phyloP scores from a whole-genome alignment of 305 asterid species.

The Fraxinus xanthoxyloides region DNA sequence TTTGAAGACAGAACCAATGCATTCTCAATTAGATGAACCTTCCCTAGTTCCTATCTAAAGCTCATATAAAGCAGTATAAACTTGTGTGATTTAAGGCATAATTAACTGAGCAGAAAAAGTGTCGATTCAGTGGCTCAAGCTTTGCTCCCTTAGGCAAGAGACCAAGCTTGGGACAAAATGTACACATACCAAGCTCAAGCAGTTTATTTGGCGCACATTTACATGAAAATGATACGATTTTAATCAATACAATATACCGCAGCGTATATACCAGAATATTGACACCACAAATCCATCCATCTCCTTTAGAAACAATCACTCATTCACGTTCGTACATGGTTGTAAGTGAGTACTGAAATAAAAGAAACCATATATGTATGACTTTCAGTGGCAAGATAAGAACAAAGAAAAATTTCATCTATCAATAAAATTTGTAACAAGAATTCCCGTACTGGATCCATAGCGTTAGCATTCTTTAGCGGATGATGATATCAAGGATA shows the following conservation, averaged over 20 bases:
- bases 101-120: conserved; percentile 48
- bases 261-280: neutral
- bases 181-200: conserved; percentile 29
- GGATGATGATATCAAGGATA: neutral
- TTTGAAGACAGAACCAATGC: conserved; percentile 24
- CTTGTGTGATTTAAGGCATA: conserved; percentile 24
- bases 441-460: neutral
- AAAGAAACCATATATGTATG: neutral
- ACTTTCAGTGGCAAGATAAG: neutral
- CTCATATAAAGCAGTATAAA: conserved; percentile 29
- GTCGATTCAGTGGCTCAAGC: conserved; percentile 35
- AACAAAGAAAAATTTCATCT: neutral
- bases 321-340: neutral
- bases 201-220: conserved; percentile 5
- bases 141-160: conserved; percentile 38
- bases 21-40: conserved; percentile 28
- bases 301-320: neutral
- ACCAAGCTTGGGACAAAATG: conserved; percentile 25
- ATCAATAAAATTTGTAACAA: neutral
- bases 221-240: neutral
- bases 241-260: neutral
- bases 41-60: conserved; percentile 22
- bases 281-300: neutral
- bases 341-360: neutral
- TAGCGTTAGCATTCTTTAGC: neutral